Percentiles rank a stretch among this genome's conserved stretches.
phyloP scores from a whole-genome alignment of 2,329 filamentous ascomycete genomes.

The Pyrenophora seminiperda region DNA sequence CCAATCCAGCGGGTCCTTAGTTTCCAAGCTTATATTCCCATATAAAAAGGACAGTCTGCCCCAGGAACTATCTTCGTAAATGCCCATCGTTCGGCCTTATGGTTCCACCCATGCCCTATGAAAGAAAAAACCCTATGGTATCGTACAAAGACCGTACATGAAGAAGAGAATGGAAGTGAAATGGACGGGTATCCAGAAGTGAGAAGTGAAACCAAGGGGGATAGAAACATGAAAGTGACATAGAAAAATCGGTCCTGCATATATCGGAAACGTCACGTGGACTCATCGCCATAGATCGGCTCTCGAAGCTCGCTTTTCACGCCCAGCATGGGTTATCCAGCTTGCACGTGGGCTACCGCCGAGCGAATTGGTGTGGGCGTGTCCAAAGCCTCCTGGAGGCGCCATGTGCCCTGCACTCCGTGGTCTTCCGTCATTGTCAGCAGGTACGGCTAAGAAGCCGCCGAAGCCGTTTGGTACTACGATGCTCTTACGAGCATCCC shows the following conservation, averaged over 20 bases:
- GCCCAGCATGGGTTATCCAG: slow-evolving; percentile 40
- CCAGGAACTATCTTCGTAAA: not conserved
- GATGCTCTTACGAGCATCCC: slow-evolving; percentile 63
- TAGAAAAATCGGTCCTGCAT: not conserved
- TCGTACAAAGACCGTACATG: slow-evolving; percentile 11
- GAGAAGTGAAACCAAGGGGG: slow-evolving; percentile 15
- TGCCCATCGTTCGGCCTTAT: slow-evolving; percentile 6
- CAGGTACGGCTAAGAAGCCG: slow-evolving; percentile 68
- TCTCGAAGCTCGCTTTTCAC: slow-evolving; percentile 42
- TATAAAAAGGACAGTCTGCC: too few species aligned
- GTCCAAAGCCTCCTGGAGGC: slow-evolving; percentile 30
- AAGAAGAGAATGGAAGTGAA: not conserved
- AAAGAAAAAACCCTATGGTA: slow-evolving; percentile 9
- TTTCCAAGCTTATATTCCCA: not conserved
- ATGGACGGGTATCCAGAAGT: slow-evolving; percentile 25
- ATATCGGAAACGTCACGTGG: not conserved
- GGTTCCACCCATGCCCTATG: slow-evolving; percentile 2
- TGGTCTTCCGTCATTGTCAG: slow-evolving; percentile 40
- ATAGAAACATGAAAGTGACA: slow-evolving; percentile 5
- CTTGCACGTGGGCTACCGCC: slow-evolving; percentile 34
- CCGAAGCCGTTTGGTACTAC: slow-evolving; percentile 72
- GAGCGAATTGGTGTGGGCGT: slow-evolving; percentile 34
- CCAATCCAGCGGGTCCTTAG: not conserved
- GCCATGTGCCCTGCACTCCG: slow-evolving; percentile 40
- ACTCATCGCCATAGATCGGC: slow-evolving; percentile 45